Evolutionary conservation across 225 moss, liverwort and hornwort species (phyloP).

Genomic region (Asterella californica): DNA sequence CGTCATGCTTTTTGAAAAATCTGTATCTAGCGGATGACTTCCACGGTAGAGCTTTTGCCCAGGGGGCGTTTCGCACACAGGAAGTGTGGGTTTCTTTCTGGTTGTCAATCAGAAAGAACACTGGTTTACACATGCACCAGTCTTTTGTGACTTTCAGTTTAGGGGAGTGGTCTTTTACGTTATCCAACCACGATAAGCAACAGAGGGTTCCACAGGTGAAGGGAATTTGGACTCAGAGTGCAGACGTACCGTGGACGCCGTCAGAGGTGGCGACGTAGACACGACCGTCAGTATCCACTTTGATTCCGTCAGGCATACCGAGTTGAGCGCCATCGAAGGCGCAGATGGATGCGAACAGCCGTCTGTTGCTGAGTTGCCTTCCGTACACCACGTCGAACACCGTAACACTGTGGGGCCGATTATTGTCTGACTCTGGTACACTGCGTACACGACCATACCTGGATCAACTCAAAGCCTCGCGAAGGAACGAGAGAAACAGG

Average conservation of each 20-base stretch:
- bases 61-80: too few relatives aligned
- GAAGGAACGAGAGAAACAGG: background rate
- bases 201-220: background rate
- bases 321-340: slow-evolving; percentile 40
- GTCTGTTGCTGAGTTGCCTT: slow-evolving; percentile 21
- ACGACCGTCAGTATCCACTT: slow-evolving; percentile 53
- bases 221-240: background rate
- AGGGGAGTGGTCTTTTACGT: too few relatives aligned
- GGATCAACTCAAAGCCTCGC: too few relatives aligned
- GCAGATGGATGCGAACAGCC: slow-evolving; percentile 44
- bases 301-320: slow-evolving; percentile 47
- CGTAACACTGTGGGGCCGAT: slow-evolving; percentile 38
- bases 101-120: too few relatives aligned
- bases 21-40: too few relatives aligned
- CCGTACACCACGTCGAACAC: slow-evolving; percentile 46
- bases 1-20: too few relatives aligned
- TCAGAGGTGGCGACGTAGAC: slow-evolving; percentile 43
- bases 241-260: slow-evolving; percentile 46
- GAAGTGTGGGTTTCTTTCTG: too few relatives aligned
- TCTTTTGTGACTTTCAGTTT: too few relatives aligned
- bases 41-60: too few relatives aligned
- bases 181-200: background rate
- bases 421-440: slow-evolving; percentile 15
- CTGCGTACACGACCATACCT: background rate
- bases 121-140: too few relatives aligned